phyloP scores from a whole-genome alignment of 176 grass and related monocot species.

The Eleusine indica region DNA sequence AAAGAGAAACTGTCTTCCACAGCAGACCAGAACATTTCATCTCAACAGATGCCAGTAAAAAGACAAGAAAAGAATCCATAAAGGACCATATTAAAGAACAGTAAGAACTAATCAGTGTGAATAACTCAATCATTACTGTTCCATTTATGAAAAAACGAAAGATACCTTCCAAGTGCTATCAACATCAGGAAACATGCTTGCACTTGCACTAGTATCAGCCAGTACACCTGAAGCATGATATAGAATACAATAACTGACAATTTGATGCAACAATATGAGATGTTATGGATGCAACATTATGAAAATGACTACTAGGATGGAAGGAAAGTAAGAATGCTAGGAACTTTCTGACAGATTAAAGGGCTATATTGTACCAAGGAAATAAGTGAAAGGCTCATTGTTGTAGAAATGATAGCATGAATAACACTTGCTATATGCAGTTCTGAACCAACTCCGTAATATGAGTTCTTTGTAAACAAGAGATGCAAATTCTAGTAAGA shows the following conservation, averaged over 20 bases:
- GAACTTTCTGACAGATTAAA: neutral
- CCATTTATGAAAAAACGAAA: slow-evolving; percentile 2
- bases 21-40: neutral
- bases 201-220: slow-evolving; percentile 49
- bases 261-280: neutral
- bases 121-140: neutral
- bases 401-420: neutral
- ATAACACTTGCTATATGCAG: slow-evolving; percentile 7
- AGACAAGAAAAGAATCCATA: neutral
- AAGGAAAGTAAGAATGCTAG: neutral
- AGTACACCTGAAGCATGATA: slow-evolving; percentile 59
- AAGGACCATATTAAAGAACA: neutral
- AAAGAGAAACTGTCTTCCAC: neutral
- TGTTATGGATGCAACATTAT: neutral
- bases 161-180: slow-evolving; percentile 94
- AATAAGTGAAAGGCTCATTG: too few relatives aligned
- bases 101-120: neutral
- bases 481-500: neutral
- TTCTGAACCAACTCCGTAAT: slow-evolving; percentile 5
- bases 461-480: slow-evolving; percentile 25
- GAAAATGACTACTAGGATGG: neutral
- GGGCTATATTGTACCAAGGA: neutral
- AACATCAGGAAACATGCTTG: slow-evolving; percentile 85
- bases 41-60: neutral
- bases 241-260: slow-evolving; percentile 11